Conservation (phyloP, 805 yeast genomes). For the Pichia cabralensis region DNA sequence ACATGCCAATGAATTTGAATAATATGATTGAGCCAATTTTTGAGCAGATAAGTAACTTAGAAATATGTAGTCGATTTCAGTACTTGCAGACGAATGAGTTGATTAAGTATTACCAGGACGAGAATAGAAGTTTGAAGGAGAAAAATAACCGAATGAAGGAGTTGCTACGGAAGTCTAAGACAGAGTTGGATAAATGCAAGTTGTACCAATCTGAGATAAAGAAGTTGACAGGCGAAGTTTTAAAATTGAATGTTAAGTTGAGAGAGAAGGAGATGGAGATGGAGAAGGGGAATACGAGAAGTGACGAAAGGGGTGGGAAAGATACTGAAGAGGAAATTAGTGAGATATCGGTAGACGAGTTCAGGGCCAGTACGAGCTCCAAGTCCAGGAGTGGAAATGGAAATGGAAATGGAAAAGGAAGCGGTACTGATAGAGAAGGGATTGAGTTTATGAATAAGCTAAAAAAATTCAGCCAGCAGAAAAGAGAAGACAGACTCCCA, state of each 20-base stretch:
- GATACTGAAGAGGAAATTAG: too few relatives aligned
- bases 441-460: too few relatives aligned
- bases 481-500: too few relatives aligned
- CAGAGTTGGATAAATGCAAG: conserved; percentile 5
- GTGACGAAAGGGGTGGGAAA: too few relatives aligned
- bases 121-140: background rate
- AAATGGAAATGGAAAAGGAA: too few relatives aligned
- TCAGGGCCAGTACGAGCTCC: too few relatives aligned
- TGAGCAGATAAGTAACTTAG: conserved; percentile 2
- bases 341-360: too few relatives aligned
- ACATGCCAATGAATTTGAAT: too few relatives aligned
- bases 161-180: conserved; percentile 4
- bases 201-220: conserved; percentile 2
- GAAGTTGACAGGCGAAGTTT: background rate
- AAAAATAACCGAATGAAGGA: conserved; percentile 4
- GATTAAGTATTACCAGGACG: background rate
- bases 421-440: too few relatives aligned
- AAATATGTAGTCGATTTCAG: conserved; percentile 4
- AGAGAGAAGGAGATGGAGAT: background rate
- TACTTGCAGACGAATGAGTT: background rate
- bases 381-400: too few relatives aligned
- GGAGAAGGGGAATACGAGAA: background rate
- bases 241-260: background rate
- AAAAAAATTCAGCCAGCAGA: too few relatives aligned
- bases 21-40: conserved; percentile 4